These are phyloP conservation scores for Starmerella stellata DNA, from an alignment of 805 yeast genomes.

Conservation along the genomic window DNA sequence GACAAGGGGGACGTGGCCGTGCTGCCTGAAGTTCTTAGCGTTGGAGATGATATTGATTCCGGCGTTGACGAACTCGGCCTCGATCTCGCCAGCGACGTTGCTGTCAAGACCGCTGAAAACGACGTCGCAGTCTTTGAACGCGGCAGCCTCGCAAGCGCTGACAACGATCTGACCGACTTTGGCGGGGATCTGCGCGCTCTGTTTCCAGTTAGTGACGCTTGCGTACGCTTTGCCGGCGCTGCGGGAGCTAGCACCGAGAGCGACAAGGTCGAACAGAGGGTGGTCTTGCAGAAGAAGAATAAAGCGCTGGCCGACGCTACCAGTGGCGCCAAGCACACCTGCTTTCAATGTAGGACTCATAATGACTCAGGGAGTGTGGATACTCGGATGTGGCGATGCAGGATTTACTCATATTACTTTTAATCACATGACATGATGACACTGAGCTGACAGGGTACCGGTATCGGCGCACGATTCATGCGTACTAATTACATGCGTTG, in stretches of 20 bases:
- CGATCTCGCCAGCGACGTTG: slow-evolving; percentile 84
- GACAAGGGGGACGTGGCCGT: slow-evolving; percentile 67
- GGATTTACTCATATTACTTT: too few species aligned
- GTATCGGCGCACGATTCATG: too few species aligned
- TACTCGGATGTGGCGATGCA: too few species aligned
- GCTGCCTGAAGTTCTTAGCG: slow-evolving; percentile 91
- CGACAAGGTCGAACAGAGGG: slow-evolving; percentile 73
- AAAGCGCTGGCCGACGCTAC: slow-evolving; percentile 93
- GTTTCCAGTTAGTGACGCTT: slow-evolving; percentile 89
- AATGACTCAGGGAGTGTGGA: too few species aligned
- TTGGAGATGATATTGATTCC: slow-evolving; percentile 81
- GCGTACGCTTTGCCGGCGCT: slow-evolving; percentile 79
- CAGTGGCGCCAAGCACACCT: slow-evolving; percentile 96
- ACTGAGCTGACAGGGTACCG: too few species aligned
- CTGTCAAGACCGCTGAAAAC: slow-evolving; percentile 91
- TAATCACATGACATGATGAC: too few species aligned
- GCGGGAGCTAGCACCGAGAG: slow-evolving; percentile 80
- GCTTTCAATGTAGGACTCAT: slow-evolving; percentile 17
- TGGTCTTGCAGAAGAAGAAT: slow-evolving; percentile 67
- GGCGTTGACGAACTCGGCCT: slow-evolving; percentile 59
- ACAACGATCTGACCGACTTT: slow-evolving; percentile 45
- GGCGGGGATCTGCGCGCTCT: slow-evolving; percentile 64
- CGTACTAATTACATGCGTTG: too few species aligned
- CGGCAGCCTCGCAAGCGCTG: slow-evolving; percentile 55
- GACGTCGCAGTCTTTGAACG: slow-evolving; percentile 76